These are phyloP conservation scores for Adansonia digitata DNA, from an alignment of 345 rosid species.

Conservation along the genomic window DNA sequence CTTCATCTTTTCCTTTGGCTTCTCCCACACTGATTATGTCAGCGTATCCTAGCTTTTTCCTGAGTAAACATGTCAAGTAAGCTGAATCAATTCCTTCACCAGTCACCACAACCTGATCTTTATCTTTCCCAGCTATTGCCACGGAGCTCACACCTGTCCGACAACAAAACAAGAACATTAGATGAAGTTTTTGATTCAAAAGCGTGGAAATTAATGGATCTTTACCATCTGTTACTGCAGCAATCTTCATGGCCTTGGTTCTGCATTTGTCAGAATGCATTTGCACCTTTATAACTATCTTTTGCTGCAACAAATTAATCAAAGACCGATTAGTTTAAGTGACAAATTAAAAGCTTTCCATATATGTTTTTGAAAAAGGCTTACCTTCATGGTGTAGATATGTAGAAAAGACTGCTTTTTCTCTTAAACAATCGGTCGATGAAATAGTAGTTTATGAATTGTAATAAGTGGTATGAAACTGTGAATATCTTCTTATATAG, in stretches of 20 bases:
- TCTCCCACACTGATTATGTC: background rate
- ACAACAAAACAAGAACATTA: background rate
- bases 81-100: slow-evolving; percentile 9
- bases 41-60: background rate
- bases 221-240: slow-evolving; percentile 13
- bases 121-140: background rate
- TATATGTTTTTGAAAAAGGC: background rate
- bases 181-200: too few species aligned
- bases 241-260: slow-evolving; percentile 20
- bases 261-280: slow-evolving; percentile 20
- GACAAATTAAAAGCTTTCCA: background rate
- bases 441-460: background rate
- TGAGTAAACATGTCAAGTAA: background rate
- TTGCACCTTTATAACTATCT: slow-evolving; percentile 15
- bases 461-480: background rate
- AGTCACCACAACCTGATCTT: slow-evolving; percentile 8
- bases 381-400: background rate
- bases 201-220: too few species aligned
- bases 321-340: background rate
- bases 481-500: too few species aligned
- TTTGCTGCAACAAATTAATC: slow-evolving; percentile 13
- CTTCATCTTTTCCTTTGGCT: background rate
- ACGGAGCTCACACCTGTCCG: slow-evolving; percentile 7
- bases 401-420: background rate
- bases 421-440: background rate